phyloP scores from a whole-genome alignment of 805 yeast genomes.

The Isabelozyma gotoi region DNA sequence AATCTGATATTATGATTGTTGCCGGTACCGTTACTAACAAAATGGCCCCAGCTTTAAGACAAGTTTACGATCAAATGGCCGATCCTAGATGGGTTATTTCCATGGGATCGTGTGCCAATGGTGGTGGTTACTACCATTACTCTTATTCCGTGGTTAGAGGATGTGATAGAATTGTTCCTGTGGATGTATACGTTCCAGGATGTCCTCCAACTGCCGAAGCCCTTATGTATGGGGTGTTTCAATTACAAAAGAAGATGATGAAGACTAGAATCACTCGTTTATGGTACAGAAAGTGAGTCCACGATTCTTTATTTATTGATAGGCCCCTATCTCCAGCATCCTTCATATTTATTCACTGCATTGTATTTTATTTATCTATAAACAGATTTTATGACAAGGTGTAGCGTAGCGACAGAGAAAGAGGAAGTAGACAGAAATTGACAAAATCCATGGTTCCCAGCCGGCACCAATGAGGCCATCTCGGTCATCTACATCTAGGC shows the following conservation, averaged over 20 bases:
- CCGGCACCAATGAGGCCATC: too few species aligned
- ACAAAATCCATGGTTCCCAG: too few species aligned
- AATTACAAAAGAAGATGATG: constrained; percentile 87
- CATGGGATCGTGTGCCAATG: constrained; percentile 93
- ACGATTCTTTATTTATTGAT: neutral
- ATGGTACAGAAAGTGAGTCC: constrained; percentile 66
- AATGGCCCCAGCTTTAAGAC: constrained; percentile 93
- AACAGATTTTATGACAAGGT: neutral
- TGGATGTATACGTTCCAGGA: constrained; percentile 88
- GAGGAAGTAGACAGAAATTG: too few species aligned
- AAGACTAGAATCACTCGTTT: constrained; percentile 75
- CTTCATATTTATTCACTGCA: constrained; percentile 4
- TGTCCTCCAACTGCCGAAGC: constrained; percentile 94
- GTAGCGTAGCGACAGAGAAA: too few species aligned
- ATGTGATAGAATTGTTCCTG: constrained; percentile 85
- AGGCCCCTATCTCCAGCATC: constrained; percentile 1
- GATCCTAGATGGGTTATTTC: constrained; percentile 94
- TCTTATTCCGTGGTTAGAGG: constrained; percentile 88
- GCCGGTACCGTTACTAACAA: constrained; percentile 90
- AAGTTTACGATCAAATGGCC: constrained; percentile 92
- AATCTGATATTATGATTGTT: constrained; percentile 87
- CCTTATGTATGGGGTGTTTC: constrained; percentile 86
- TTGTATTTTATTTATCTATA: constrained; percentile 5
- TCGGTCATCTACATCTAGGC: too few species aligned
- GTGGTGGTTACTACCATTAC: constrained; percentile 91